These are phyloP conservation scores for Fonsecaea erecta DNA, from an alignment of 2,329 filamentous ascomycete genomes.

Conservation along the genomic window DNA sequence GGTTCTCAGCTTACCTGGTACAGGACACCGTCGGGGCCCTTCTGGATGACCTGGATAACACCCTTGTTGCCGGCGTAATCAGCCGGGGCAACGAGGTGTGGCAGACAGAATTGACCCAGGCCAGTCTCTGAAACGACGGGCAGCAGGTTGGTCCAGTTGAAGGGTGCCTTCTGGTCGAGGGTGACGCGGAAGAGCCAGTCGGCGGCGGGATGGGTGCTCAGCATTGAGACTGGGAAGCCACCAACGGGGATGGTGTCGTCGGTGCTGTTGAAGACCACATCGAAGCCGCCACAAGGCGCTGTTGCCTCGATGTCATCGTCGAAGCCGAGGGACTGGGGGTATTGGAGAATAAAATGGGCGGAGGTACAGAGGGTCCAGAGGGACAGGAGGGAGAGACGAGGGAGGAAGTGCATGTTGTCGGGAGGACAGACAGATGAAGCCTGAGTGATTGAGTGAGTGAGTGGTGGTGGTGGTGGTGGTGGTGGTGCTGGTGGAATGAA, in stretches of 20 bases:
- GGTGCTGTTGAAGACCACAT: conserved; percentile 42
- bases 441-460: not conserved
- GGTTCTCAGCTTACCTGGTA: conserved; percentile 30
- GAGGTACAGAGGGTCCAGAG: conserved; percentile 36
- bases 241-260: conserved; percentile 57
- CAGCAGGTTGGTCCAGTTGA: conserved; percentile 68
- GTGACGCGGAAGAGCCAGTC: conserved; percentile 49
- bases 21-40: conserved; percentile 30
- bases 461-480: too few relatives aligned
- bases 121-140: conserved; percentile 65
- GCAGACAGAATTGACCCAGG: conserved; percentile 69
- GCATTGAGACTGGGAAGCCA: conserved; percentile 56
- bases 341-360: conserved; percentile 62
- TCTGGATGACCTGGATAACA: conserved; percentile 31
- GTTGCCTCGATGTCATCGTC: conserved; percentile 52
- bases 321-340: conserved; percentile 57
- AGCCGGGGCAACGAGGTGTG: conserved; percentile 50
- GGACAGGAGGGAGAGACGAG: conserved; percentile 22
- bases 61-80: conserved; percentile 37
- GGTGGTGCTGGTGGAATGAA: too few relatives aligned
- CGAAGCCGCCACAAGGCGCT: conserved; percentile 58
- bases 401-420: conserved; percentile 15
- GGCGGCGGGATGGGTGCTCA: conserved; percentile 33
- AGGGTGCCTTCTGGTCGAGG: conserved; percentile 62
- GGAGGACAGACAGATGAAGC: too few relatives aligned